Evolutionary conservation across 352 stramenopile genomes (phyloP), one percentile per base, ranked within the genome.

Genomic region (Phytophthora macrochlamydospora): DNA sequence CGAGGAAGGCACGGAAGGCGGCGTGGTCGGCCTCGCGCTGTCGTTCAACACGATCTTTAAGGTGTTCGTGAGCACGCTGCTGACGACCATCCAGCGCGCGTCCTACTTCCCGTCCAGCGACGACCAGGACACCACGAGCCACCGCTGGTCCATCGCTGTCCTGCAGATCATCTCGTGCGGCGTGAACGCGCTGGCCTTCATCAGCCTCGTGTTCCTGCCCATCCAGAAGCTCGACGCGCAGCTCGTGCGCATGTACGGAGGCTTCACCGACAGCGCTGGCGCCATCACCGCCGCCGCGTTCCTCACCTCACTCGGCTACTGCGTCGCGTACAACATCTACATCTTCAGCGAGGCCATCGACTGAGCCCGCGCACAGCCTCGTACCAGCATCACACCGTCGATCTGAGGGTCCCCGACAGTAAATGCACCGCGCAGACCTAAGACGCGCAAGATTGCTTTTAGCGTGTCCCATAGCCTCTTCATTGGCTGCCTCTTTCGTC

Each of bases 221-320:
- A 51, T 67, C 5, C 81, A 90, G 52, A 90, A 89, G 51, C 59
- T 90, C 28, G 81, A 89, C 46, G 77, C 77, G 28, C 81, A 90
- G 59, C 76, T 89, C 49, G 46, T 87, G 14, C 81, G 81, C 54
- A 89, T 88, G 69, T 90, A 86, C 56, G 81, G 81, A 56, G 81
- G 81, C 24, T 92, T 88, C 68, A 90, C 80, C 9, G 60, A 75
- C 30, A 62, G 53, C 28, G 81, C 81, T 7, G 57, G 79, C 13
- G 49, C 67, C 0, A 67, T 75, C 52, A 81, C 76, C 1, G 56
- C 73, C 2, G 50, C 58, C 4, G 73, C 66, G 1, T 86, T 89
- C 33, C 45, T 80, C n/a, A 65, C 52, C 28, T 77, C 75, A 4
- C 65, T 85, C 55, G 59, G 59, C 43, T 85, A 85, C 51, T 85